These are phyloP conservation scores for Thyridium curvatum DNA, from an alignment of 2,329 filamentous ascomycete genomes.

Conservation along the genomic window DNA sequence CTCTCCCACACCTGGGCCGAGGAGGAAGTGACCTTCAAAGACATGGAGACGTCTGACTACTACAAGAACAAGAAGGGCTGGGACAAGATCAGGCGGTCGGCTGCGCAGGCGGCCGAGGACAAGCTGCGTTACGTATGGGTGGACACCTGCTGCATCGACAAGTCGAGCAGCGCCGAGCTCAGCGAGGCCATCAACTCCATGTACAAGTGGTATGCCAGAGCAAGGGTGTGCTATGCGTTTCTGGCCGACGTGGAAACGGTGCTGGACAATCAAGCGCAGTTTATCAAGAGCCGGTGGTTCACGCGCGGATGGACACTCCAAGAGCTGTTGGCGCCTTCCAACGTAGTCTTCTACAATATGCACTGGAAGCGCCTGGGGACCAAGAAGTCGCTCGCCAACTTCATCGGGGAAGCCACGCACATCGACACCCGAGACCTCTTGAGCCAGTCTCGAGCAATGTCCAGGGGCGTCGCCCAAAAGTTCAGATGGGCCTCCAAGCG, in stretches of 20 bases:
- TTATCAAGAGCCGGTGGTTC: conserved; percentile 2
- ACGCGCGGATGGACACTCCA: conserved; percentile 2
- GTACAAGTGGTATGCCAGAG: conserved; percentile 2
- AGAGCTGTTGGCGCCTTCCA: conserved; percentile 1
- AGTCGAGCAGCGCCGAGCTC: conserved; percentile 4
- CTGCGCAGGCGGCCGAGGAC: too few relatives aligned
- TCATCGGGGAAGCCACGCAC: too few relatives aligned
- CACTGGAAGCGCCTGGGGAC: too few relatives aligned
- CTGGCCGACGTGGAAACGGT: not conserved
- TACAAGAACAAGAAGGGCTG: too few relatives aligned
- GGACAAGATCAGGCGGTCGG: too few relatives aligned
- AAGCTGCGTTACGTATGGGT: conserved; percentile 1
- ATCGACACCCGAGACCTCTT: too few relatives aligned
- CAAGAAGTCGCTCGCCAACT: too few relatives aligned
- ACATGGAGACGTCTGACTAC: conserved; percentile 3
- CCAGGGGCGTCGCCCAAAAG: conserved; percentile 1
- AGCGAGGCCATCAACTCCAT: conserved; percentile 5
- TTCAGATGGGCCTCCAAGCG: conserved; percentile 17
- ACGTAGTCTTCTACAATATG: conserved; percentile 1
- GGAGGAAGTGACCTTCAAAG: conserved; percentile 11
- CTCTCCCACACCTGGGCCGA: conserved; percentile 12
- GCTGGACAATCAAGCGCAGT: not conserved
- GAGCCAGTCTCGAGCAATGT: too few relatives aligned
- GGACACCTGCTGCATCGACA: conserved; percentile 4
- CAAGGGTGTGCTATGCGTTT: conserved; percentile 1